Evolutionary conservation across 345 rosid species (phyloP), one percentile per base, ranked within the genome.

Genomic region (Euphorbia tirucalli): DNA sequence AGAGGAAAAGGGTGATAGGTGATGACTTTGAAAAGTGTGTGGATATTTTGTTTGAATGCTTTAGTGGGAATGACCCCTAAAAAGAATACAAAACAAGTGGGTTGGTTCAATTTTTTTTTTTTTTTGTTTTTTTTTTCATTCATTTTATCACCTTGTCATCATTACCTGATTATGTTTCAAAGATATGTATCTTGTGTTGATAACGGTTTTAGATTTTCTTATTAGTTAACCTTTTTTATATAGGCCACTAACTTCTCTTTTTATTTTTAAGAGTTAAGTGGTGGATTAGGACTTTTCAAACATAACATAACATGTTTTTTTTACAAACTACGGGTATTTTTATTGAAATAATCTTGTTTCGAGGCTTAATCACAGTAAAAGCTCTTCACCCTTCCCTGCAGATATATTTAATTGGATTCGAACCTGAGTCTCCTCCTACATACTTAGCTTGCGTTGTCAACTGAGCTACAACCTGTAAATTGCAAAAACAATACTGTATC

Each of bases 1-100:
- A 78, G 77, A 76, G 22, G 75, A 77, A 41, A 81, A 21, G 49
- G 11, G 7, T 75, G 74, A n/a, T n/a, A n/a, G n/a, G n/a, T n/a
- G n/a, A n/a, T n/a, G n/a, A n/a, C n/a, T n/a, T n/a, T n/a, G n/a
- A n/a, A n/a, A n/a, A n/a, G n/a, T n/a, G n/a, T n/a, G n/a, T n/a
- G n/a, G n/a, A n/a, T n/a, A n/a, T n/a, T 52, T 37, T 52, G 70
- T 74, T 84, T 80, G 81, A 81, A 68, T 68, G 61, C 85, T 79
- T 81, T 81, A 74, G 73, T n/a, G n/a, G n/a, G n/a, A n/a, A n/a
- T 71, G 77, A 74, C 68, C 81, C 81, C 85, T 85, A 48, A 82
- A 85, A 85, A 85, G 88, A 85, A 82, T 80, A 85, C 78, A 82
- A 65, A 82, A 61, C 22, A 65, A 74, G 63, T 75, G 81, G 73